Base-by-base conservation (phyloP, 2,329 filamentous ascomycete species). In the Alternaria sp. region DNA sequence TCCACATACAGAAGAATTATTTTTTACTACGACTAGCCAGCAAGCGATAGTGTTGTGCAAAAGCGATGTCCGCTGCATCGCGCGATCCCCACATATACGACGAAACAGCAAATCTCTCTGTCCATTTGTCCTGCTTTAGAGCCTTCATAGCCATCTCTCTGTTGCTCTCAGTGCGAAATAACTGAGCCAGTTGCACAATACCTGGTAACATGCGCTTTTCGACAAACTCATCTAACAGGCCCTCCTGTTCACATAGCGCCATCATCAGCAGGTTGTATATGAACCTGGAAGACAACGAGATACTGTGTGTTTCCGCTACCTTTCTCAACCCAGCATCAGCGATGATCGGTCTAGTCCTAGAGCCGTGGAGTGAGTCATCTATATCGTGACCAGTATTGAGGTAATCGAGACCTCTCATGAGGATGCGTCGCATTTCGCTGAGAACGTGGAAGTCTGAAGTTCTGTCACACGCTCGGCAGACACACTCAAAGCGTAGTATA, bases 341-440 rank as follows among this genome's bases (percentile, higher is more conserved):
- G 8, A 53, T 40, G 30, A 53, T 40, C 28, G 32, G 15, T 19
- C 28, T 17, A 13, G 50, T 7, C 15, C 11, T 26, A n/a, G 15
- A 52, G 3, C 28, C 17, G 12, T 19, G 28, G 9, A 23, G 12
- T 36, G 28, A 17, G 3, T 26, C 28, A 26, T 52, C 28, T n/a
- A 52, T 21, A 23, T 52, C 12, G 17, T 4, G 19, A 13, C 49
- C 49, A 17, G 49, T 7, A 8, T 26, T 52, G 19, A 23, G 28
- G 28, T 36, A 36, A 10, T 21, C 8, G n/a, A 52, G 49, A 23
- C 49, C 49, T 36, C 49, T 52, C n/a, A n/a, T 19, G 9, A 52
- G n/a, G n/a, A 46, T 55, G 2, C 62, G 59, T 30, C 54, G 53
- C 59, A 63, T 63, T 17, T 65, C 59, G 44, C 62, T 65, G 32